These are phyloP conservation scores for Tolypocladium nubicola DNA, from an alignment of 2,329 filamentous ascomycete species.

Conservation along the genomic window DNA sequence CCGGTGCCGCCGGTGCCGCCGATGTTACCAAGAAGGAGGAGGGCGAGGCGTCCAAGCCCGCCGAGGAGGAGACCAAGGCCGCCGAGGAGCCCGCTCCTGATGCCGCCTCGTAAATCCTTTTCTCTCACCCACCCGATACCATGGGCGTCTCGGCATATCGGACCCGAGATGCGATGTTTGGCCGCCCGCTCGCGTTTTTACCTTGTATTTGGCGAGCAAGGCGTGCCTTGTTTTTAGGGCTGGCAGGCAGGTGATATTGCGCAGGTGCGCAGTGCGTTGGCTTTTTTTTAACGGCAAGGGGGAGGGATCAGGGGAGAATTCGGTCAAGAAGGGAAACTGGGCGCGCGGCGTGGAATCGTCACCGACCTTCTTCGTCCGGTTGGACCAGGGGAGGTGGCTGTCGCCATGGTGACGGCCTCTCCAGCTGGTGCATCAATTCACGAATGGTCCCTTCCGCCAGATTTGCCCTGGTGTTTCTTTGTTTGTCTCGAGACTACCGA, in stretches of 20 bases:
- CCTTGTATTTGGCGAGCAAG: slow-evolving; percentile 8
- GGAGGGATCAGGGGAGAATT: slow-evolving; percentile 25
- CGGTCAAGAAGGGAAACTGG: slow-evolving; percentile 25
- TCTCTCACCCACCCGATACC: slow-evolving; percentile 21
- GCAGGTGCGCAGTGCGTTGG: slow-evolving; percentile 23
- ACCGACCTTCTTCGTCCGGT: slow-evolving; percentile 13
- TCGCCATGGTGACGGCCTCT: slow-evolving; percentile 12
- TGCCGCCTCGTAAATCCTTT: slow-evolving; percentile 41
- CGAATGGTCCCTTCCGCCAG: not conserved
- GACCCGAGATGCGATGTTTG: slow-evolving; percentile 23
- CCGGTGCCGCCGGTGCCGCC: slow-evolving; percentile 31
- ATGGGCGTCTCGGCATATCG: slow-evolving; percentile 24
- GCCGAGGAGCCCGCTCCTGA: slow-evolving; percentile 29
- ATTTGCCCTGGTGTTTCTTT: slow-evolving; percentile 3
- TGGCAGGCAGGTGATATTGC: slow-evolving; percentile 23
- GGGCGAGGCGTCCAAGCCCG: slow-evolving; percentile 30
- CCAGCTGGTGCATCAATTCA: slow-evolving; percentile 12
- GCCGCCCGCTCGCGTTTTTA: slow-evolving; percentile 10
- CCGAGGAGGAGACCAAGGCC: slow-evolving; percentile 31
- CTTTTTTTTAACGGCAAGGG: slow-evolving; percentile 19
- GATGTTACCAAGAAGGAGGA: slow-evolving; percentile 51
- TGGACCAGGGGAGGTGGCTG: slow-evolving; percentile 12
- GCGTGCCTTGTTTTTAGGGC: slow-evolving; percentile 19
- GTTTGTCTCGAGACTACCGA: slow-evolving; percentile 8
- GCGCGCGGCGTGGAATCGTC: slow-evolving; percentile 20